Evolutionary conservation across 352 stramenopile genomes (phyloP), one percentile per base, ranked within the genome.

Genomic region (Globisporangium nodosum): DNA sequence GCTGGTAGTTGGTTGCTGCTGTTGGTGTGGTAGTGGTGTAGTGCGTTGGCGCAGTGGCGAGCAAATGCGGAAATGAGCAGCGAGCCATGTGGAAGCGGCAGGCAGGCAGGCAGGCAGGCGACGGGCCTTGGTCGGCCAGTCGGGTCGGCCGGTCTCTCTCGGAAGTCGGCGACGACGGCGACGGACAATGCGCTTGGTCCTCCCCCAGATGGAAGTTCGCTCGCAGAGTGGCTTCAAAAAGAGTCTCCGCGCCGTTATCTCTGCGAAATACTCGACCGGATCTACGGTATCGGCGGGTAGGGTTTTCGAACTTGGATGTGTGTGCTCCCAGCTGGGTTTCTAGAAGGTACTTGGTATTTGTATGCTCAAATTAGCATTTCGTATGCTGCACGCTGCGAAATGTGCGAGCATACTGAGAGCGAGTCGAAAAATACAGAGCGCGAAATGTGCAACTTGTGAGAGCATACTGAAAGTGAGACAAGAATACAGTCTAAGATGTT

Each of bases 31-130:
- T 13, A 18, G 37, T 43, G 33, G 50, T 52, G 33, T 33, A 33
- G 51, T 18, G 39, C 51, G 30, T 12, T 43, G 37, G 37, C 37
- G 37, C 37, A 43, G 37, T 43, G 37, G 37, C 37, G 37, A 43
- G 53, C 21, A 58, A 58, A 58, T 50, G 53, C 27, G 53, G 43
- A 58, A 58, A 42, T 58, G 53, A 58, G 37, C 27, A 46, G 27
- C 52, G 21, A 46, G 33, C 52, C 46, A 58, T 58, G 40, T 43
- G 37, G 37, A 18, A 43, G 37, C 11, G 37, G 37, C 37, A 5
- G 37, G 9, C 13, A 12, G 37, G 37, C 37, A 11, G 16, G 35
- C 33, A 15, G 8, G 35, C 35, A 15, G 8, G 35, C 37, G 37
- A 18, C 37, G 2, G 37, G 37, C 12, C 24, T 52, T 13, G 21